Conservation (phyloP, 192 early-diverging fungal genomes). For the Podila clonocystis region DNA sequence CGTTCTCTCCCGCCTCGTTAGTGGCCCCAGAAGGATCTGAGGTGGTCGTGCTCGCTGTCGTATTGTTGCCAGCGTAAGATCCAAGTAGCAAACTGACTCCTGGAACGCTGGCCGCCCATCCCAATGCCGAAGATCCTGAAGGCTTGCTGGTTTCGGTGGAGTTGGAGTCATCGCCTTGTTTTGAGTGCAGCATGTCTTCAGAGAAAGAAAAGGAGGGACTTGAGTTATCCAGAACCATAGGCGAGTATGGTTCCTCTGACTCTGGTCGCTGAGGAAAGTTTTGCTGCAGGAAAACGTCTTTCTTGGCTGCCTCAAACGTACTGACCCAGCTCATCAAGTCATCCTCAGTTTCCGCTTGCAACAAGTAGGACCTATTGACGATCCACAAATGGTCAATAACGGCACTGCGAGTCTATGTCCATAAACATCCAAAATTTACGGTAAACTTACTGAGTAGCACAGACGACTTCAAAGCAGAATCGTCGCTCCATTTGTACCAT, state of each 20-base stretch:
- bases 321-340: slow-evolving; percentile 75
- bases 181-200: slow-evolving; percentile 16
- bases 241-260: slow-evolving; percentile 41
- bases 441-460: slow-evolving; percentile 65
- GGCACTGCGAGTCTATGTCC: no score
- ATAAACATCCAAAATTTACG: no score
- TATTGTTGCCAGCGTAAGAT: slow-evolving; percentile 21
- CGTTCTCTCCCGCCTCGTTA: not conserved
- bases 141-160: slow-evolving; percentile 8
- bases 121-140: slow-evolving; percentile 7
- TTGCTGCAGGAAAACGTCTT: slow-evolving; percentile 35
- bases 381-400: no score
- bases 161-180: slow-evolving; percentile 1
- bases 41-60: slow-evolving; percentile 6
- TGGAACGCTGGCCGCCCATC: slow-evolving; percentile 43
- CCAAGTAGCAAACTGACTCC: slow-evolving; percentile 39
- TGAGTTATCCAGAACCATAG: slow-evolving; percentile 23
- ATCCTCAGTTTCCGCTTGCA: slow-evolving; percentile 77
- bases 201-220: slow-evolving; percentile 28
- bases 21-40: not conserved
- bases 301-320: slow-evolving; percentile 69
- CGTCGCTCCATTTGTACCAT: slow-evolving; percentile 66
- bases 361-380: slow-evolving; percentile 49
- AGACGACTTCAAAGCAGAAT: slow-evolving; percentile 77
- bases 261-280: slow-evolving; percentile 15